phyloP scores from a whole-genome alignment of 495 filamentous ascomycete genomes.

The Aspergillus affinis region DNA sequence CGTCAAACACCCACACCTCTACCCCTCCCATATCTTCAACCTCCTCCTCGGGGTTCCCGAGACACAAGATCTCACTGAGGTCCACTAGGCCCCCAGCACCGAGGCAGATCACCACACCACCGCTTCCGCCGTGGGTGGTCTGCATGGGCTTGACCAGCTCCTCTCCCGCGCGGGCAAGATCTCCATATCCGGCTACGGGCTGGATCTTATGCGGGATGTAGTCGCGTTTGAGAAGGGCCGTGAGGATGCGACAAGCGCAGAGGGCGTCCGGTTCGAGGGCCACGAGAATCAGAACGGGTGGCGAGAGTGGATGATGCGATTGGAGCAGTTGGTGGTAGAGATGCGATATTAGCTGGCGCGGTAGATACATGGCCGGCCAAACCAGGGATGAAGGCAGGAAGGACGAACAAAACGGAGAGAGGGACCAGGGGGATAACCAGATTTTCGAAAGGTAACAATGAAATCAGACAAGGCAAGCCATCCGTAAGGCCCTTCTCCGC shows the following conservation, averaged over 20 bases:
- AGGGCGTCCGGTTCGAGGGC: conserved; percentile 94
- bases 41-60: conserved; percentile 53
- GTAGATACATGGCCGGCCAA: conserved; percentile 80
- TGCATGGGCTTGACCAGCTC: conserved; percentile 81
- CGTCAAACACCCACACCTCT: conserved; percentile 93
- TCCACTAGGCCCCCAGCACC: conserved; percentile 92
- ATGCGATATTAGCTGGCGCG: conserved; percentile 80
- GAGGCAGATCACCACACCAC: conserved; percentile 86
- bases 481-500: conserved; percentile 3
- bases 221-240: conserved; percentile 87
- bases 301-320: conserved; percentile 77
- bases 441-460: background rate
- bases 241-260: conserved; percentile 92
- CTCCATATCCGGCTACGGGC: conserved; percentile 88
- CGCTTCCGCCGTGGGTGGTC: conserved; percentile 72
- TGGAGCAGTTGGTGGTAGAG: conserved; percentile 85
- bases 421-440: background rate
- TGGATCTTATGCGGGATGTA: conserved; percentile 98
- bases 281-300: conserved; percentile 88
- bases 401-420: background rate
- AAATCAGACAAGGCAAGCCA: background rate
- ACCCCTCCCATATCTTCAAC: conserved; percentile 68
- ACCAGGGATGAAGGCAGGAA: background rate
- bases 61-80: conserved; percentile 67
- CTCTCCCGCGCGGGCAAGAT: conserved; percentile 73